Evolutionary conservation across 1,284 basidiomycete genomes (phyloP), one percentile per base, ranked within the genome.

Genomic region (Moniliella sp.): DNA sequence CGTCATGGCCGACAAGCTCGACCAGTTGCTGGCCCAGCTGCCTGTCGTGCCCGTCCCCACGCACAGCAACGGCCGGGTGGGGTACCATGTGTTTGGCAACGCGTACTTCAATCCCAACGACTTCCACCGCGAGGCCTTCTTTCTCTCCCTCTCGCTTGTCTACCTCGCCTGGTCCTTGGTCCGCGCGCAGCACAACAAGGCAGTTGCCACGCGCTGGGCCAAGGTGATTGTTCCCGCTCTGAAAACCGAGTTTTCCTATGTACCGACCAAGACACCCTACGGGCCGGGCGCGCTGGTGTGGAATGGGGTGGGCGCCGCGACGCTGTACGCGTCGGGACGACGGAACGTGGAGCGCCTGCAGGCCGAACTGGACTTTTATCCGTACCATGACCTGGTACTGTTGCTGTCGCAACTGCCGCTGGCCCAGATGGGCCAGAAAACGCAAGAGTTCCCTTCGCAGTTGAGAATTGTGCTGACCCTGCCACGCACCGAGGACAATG

Each of bases 251-350:
- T 43, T 40, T 31, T 32, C 32, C 10, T 27, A 47, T 25, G 26
- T 32, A n/a, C 23, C 18, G 5, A 21, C 13, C 21, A 7, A 23
- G 21, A 23, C 7, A 7, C 21, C 21, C 8, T 23, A 23, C 21
- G 7, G 8, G 8, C 21, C 8, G 21, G 21, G 13, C 4, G 17
- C 34, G 18, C 43, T 57, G 8, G 12, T 49, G 15, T 59, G 56
- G 56, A 57, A 59, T 32, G 56, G 54, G 7, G 50, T 43, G 4
- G 42, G 39, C 17, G 34, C 46, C 18, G 56, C 54, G 5, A 29
- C 50, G 15, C 42, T 57, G 33, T 59, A 51, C 27, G 54, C 54
- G 11, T 47, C 43, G 2, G 56, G 56, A 8, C 46, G 56, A 21
- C 35, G 54, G 4, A 48, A 50, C 9, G 48, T 56, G 12, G 34